Percentiles rank a stretch among this genome's conserved stretches.
phyloP scores from a whole-genome alignment of 2,329 filamentous ascomycete genomes.

The Sarocladium oryzae region DNA sequence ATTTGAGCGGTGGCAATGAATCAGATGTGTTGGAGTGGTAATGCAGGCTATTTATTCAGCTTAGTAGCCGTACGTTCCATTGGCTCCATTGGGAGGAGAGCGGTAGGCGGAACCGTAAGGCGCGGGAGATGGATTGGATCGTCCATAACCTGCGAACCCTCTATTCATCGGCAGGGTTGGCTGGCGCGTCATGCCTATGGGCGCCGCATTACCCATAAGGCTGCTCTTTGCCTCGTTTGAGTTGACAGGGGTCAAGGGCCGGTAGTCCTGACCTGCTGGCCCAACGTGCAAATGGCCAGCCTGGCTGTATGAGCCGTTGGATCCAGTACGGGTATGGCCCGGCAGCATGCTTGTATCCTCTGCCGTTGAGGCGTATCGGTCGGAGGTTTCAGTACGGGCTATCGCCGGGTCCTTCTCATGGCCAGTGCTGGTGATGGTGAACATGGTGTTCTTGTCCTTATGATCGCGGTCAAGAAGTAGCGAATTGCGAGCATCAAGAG shows the following conservation, averaged over 20 bases:
- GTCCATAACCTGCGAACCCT: conserved; percentile 10
- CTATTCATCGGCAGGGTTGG: conserved; percentile 24
- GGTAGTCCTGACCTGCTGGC: conserved; percentile 23
- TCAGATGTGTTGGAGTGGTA: no score
- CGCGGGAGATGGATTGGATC: not conserved
- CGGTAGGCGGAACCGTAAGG: conserved; percentile 16
- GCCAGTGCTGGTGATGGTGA: conserved; percentile 34
- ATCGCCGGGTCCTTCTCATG: conserved; percentile 25
- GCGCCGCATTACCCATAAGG: conserved; percentile 34
- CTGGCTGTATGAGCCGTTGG: not conserved
- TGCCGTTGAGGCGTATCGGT: conserved; percentile 21
- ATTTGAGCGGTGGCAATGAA: not conserved
- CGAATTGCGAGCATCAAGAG: conserved; percentile 80
- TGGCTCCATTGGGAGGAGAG: not conserved
- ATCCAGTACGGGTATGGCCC: not conserved
- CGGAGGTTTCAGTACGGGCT: conserved; percentile 24
- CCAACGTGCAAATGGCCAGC: not conserved
- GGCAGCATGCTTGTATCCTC: conserved; percentile 13
- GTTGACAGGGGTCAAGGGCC: conserved; percentile 31
- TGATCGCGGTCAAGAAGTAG: conserved; percentile 61
- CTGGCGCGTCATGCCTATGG: conserved; percentile 27
- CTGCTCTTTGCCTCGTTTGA: conserved; percentile 29
- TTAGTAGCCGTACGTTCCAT: not conserved
- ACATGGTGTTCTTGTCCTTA: conserved; percentile 32
- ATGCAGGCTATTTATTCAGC: no score